A percentile compares a stretch with the other conserved stretches of the same genome.
phyloP scores from a whole-genome alignment of 2,329 filamentous ascomycete genomes.

The Alternaria sp. region DNA sequence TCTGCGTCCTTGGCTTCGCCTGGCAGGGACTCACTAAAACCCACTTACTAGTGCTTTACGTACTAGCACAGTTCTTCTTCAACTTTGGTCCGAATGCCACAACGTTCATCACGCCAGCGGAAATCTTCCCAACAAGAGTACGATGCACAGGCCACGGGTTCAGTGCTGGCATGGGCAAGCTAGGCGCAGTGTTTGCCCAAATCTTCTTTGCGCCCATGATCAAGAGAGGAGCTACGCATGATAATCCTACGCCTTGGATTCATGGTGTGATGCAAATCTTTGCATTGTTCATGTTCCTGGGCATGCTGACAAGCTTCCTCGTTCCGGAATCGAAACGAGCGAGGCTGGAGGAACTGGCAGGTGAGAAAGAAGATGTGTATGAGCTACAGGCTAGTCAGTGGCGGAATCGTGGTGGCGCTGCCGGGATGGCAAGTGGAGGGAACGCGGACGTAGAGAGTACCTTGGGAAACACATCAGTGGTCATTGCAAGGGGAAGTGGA shows the following conservation, averaged over 20 bases:
- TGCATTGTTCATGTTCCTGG: slow-evolving; percentile 80
- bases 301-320: slow-evolving; percentile 73
- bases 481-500: slow-evolving; percentile 21
- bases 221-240: slow-evolving; percentile 62
- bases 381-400: slow-evolving; percentile 58
- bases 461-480: slow-evolving; percentile 4
- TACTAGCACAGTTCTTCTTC: slow-evolving; percentile 62
- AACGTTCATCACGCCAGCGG: slow-evolving; percentile 62
- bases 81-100: slow-evolving; percentile 63
- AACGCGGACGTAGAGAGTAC: neutral
- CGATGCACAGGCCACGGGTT: slow-evolving; percentile 59
- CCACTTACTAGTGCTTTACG: slow-evolving; percentile 58
- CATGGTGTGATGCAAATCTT: slow-evolving; percentile 81
- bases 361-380: slow-evolving; percentile 65
- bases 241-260: slow-evolving; percentile 69
- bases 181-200: slow-evolving; percentile 61
- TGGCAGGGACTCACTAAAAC: slow-evolving; percentile 55
- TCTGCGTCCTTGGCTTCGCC: slow-evolving; percentile 60
- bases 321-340: slow-evolving; percentile 80
- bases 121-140: slow-evolving; percentile 62
- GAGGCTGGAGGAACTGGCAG: slow-evolving; percentile 75
- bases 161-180: slow-evolving; percentile 59
- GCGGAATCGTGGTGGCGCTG: slow-evolving; percentile 25
- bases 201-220: slow-evolving; percentile 60
- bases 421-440: neutral